Evolutionary conservation across 2,329 filamentous ascomycete genomes (phyloP).

Genomic region (Nigrospora sphaerica): DNA sequence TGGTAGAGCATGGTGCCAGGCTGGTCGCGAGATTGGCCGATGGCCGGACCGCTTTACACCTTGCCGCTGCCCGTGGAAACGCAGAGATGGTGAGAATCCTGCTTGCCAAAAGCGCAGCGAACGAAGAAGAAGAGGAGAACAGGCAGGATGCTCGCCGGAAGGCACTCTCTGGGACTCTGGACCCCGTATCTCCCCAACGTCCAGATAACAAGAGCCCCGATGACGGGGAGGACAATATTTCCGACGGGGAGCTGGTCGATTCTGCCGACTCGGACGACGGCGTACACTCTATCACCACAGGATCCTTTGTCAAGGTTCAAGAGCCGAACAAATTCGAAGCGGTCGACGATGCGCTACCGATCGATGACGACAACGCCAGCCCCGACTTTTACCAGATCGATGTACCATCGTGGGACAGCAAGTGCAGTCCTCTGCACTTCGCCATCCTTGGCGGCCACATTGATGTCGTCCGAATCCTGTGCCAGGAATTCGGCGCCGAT

Average conservation of each 20-base stretch:
- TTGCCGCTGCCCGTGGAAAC: constrained; percentile 66
- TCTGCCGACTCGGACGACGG: constrained; percentile 42
- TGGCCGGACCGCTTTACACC: constrained; percentile 74
- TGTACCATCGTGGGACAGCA: constrained; percentile 71
- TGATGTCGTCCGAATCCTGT: constrained; percentile 61
- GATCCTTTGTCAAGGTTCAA: constrained; percentile 66
- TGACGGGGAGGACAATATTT: constrained; percentile 23
- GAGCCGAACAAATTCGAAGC: constrained; percentile 28
- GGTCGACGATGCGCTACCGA: constrained; percentile 33
- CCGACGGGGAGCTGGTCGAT: constrained; percentile 38
- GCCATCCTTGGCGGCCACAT: constrained; percentile 69
- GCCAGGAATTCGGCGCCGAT: constrained; percentile 70
- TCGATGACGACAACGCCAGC: constrained; percentile 54
- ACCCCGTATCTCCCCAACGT: background rate
- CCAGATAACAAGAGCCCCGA: constrained; percentile 13
- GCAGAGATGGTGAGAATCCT: constrained; percentile 64
- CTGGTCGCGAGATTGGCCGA: constrained; percentile 70
- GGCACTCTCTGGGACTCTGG: constrained; percentile 16
- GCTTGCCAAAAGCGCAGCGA: constrained; percentile 65
- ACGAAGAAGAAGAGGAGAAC: constrained; percentile 61
- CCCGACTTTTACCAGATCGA: constrained; percentile 78
- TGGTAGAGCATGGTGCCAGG: constrained; percentile 67
- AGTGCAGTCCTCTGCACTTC: constrained; percentile 68
- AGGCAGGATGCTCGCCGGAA: constrained; percentile 43
- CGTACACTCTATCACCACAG: constrained; percentile 50